Conservation (phyloP, 257 asterid genomes). For the Cinchona pubescens region DNA sequence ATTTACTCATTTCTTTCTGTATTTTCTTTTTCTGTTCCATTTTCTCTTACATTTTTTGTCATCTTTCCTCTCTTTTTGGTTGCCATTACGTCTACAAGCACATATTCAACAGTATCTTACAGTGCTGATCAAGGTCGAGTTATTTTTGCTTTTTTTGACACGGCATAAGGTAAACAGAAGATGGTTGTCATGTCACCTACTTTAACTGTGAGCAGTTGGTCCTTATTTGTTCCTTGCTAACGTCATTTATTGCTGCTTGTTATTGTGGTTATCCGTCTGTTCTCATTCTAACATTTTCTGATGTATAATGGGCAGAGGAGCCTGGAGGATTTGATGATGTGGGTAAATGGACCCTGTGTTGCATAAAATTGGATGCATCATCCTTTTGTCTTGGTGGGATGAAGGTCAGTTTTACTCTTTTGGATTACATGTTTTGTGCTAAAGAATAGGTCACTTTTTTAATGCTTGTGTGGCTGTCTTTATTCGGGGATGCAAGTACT, state of each 20-base stretch:
- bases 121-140: not conserved
- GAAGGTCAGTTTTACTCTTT: conserved; percentile 52
- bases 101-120: not conserved
- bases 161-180: not conserved
- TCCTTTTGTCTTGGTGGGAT: conserved; percentile 70
- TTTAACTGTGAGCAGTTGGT: not conserved
- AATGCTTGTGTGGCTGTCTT: no score
- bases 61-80: not conserved
- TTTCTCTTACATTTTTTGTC: not conserved
- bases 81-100: not conserved
- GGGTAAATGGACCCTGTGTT: conserved; percentile 59
- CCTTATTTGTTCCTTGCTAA: not conserved
- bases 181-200: not conserved
- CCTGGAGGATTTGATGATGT: conserved; percentile 69
- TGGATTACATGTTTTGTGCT: not conserved
- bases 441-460: not conserved
- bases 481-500: not conserved
- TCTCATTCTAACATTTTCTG: not conserved
- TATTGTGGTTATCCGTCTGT: not conserved
- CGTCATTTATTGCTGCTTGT: not conserved
- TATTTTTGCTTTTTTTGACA: not conserved
- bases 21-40: not conserved
- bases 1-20: not conserved
- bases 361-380: conserved; percentile 59
- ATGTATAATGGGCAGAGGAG: conserved; percentile 42